phyloP scores from a whole-genome alignment of 108 stramenopile species.

The Cyclotella baltica region DNA sequence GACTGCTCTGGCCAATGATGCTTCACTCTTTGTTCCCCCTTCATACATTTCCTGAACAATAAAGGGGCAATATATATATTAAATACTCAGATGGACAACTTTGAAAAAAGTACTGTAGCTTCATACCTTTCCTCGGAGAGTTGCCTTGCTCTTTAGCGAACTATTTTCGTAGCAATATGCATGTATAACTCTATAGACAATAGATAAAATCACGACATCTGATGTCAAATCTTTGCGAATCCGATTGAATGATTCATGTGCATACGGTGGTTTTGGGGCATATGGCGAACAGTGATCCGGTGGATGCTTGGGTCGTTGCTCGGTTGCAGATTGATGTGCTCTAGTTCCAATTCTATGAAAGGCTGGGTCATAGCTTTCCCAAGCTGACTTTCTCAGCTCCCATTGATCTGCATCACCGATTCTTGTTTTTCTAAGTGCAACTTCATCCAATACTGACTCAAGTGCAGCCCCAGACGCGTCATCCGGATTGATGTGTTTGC shows the following conservation, averaged over 20 bases:
- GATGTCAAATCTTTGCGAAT: conserved; percentile 76
- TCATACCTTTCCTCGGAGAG: conserved; percentile 49
- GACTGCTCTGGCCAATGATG: conserved; percentile 76
- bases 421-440: conserved; percentile 68
- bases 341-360: conserved; percentile 77
- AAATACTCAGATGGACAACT: background rate
- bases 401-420: conserved; percentile 80
- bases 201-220: conserved; percentile 67
- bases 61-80: background rate
- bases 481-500: conserved; percentile 73
- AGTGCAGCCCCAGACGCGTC: conserved; percentile 87
- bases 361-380: conserved; percentile 87
- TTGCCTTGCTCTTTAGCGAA: conserved; percentile 19
- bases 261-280: conserved; percentile 74
- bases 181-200: conserved; percentile 77
- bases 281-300: conserved; percentile 47
- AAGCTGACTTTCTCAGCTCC: conserved; percentile 64
- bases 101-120: no score
- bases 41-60: conserved; percentile 62
- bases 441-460: conserved; percentile 71
- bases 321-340: conserved; percentile 77
- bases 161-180: conserved; percentile 63
- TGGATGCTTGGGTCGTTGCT: conserved; percentile 67
- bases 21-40: conserved; percentile 71
- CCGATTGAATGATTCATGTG: conserved; percentile 67